Evolutionary conservation across 2,329 filamentous ascomycete species (phyloP).

Genomic region (Beauveria medogensis): DNA sequence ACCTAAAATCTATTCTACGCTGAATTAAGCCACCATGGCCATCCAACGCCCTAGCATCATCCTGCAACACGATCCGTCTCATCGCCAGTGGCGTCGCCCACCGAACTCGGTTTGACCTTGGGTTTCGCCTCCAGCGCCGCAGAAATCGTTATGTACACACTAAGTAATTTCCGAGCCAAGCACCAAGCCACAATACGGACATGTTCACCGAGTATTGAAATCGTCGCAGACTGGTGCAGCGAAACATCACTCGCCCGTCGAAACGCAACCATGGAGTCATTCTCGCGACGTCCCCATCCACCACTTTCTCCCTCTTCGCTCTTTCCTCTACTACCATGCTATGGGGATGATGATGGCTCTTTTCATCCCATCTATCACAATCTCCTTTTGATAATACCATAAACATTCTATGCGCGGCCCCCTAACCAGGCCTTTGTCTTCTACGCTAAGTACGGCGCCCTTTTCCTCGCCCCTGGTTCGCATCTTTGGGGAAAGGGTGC

Average conservation of each 20-base stretch:
- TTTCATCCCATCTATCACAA: conserved; percentile 6
- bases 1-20: neutral
- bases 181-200: no score
- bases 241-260: neutral
- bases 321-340: neutral
- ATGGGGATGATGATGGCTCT: neutral
- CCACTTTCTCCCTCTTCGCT: neutral
- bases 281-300: neutral
- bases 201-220: neutral
- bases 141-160: no score
- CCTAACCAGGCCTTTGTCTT: neutral
- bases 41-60: neutral
- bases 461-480: neutral
- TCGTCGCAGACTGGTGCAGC: conserved; percentile 1
- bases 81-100: conserved; percentile 1
- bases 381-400: neutral
- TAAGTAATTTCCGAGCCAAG: no score
- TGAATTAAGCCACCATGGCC: conserved; percentile 1
- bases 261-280: conserved; percentile 1
- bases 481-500: neutral
- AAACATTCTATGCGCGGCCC: neutral
- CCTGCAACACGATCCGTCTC: conserved; percentile 9
- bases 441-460: neutral
- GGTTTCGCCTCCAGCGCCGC: conserved; percentile 9
- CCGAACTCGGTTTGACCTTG: conserved; percentile 2